Base-by-base conservation (phyloP, 1,284 basidiomycete species). In the Microbotryum intermedium region DNA sequence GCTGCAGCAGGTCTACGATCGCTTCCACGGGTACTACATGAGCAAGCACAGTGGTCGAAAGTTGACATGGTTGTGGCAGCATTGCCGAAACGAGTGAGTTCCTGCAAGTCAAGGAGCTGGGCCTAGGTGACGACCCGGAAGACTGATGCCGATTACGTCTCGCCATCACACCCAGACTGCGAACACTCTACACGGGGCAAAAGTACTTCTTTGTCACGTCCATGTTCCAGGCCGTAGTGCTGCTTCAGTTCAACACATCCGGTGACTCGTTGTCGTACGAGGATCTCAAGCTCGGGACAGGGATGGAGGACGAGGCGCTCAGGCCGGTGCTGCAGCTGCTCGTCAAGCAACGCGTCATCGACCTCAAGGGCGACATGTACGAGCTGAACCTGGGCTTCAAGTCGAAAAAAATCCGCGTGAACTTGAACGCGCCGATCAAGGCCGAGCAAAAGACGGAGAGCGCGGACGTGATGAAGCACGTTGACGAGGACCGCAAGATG, bases 401-500 rank as follows among this genome's bases (percentile, higher is more conserved):
- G 77, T 90, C 88, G 21, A 97, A 97, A 82, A 97, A 97, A 81
- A 90, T 93, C 65, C 84, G 89, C 64, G 88, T 98, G 58, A 90
- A 91, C 70, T 80, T 98, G 59, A 97, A 98, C 76, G 82, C 87
- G 73, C 90, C 92, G 0, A 88, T 98, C 76, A 93, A 92, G 79
- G 84, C 90, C 1, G 94, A 97, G 75, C 86, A 89, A 62, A 95
- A 94, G 80, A 84, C 87, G 4, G 95, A 98, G 75, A 83, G 86
- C 9, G 83, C 82, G 8, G 92, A 97, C 65, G 90, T 97, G 1
- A 79, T 94, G 71, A 93, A 94, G 64, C 64, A 66, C 28, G 93
- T 98, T 10, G 94, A 98, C 69, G 94, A 98, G 77, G 94, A 98
- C 74, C 84, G 94, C 64, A 94, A 95, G 79, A 88, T 95, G 73